Base-by-base conservation (phyloP, 371 early-diverging fungal species). In the Apophysomyces trapeziformis region DNA sequence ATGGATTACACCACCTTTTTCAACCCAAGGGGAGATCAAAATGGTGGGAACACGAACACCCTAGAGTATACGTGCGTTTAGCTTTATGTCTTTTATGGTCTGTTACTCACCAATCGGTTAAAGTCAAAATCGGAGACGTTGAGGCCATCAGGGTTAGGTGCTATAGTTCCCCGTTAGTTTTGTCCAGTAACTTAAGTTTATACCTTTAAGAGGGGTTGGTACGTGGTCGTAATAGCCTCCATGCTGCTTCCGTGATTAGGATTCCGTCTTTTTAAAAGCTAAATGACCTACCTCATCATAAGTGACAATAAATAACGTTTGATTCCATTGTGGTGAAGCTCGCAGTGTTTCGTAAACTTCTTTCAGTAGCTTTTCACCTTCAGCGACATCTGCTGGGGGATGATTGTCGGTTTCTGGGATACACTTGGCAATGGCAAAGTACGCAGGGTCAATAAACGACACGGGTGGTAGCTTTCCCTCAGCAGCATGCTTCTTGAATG, bases 31-130 rank as follows among this genome's bases (percentile, higher is more conserved):
- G 7, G 80, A 80, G 57, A 85, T 75, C 16, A 82, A 44, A 56
- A 83, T 61, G 0, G 81, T 73, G 16, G 86, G 86, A 2, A 85
- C 86, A 47, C 86, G 83, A 32, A 80, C 65, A 41, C 86, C 86
- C 65, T 61, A 18, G 4, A 18, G 13, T 6, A 13, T 4, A 45
- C 6, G 16, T 18, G 35, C 21, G 21, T 21, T 56, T n/a, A 32
- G 9, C 26, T 21, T 18, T 12, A 5, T 1, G 14, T 45, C 13
- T 7, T 44, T 6, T 61, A 7, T 18, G 37, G 58, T 38, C 7
- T 58, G 7, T 16, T 26, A 1, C 63, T 63, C 56, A 50, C 65
- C 26, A 71, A 58, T 41, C 75, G 63, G 57, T 69, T 63, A 57
- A 77, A 77, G 12, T 71, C 47, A 43, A 72, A 76, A 45, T 71